A percentile compares a stretch with the other conserved stretches of the same genome.
phyloP scores from a whole-genome alignment of 805 yeast species.

The Yarrowia keelungensis region DNA sequence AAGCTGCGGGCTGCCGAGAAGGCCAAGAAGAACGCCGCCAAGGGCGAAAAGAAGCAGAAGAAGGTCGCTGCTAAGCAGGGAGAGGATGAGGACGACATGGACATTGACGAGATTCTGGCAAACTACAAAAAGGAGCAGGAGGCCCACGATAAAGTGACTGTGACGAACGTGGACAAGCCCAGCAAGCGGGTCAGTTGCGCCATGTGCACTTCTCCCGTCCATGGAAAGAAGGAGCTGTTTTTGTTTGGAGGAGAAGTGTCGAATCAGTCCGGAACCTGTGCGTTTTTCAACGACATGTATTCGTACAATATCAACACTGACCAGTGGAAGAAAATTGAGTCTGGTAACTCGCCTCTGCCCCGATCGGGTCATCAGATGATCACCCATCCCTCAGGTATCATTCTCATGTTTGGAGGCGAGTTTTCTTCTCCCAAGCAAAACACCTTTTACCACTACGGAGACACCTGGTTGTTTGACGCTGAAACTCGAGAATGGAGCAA shows the following conservation, averaged over 20 bases:
- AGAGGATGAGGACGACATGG: slow-evolving; percentile 83
- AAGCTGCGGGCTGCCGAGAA: slow-evolving; percentile 88
- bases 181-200: slow-evolving; percentile 74
- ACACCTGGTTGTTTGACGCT: slow-evolving; percentile 91
- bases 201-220: slow-evolving; percentile 74
- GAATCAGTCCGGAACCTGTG: slow-evolving; percentile 51
- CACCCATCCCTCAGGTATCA: slow-evolving; percentile 87
- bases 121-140: slow-evolving; percentile 82
- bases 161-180: slow-evolving; percentile 67
- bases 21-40: slow-evolving; percentile 73
- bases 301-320: slow-evolving; percentile 77
- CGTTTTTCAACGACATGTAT: slow-evolving; percentile 81
- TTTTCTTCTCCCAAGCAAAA: slow-evolving; percentile 95
- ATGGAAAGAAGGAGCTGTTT: slow-evolving; percentile 76
- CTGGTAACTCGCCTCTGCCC: slow-evolving; percentile 90
- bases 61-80: slow-evolving; percentile 76
- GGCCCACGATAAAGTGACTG: slow-evolving; percentile 71
- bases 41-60: slow-evolving; percentile 76
- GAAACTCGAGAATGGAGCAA: slow-evolving; percentile 89
- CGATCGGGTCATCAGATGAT: slow-evolving; percentile 94
- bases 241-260: slow-evolving; percentile 90
- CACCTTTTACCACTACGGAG: slow-evolving; percentile 95
- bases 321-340: slow-evolving; percentile 77
- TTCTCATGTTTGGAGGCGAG: slow-evolving; percentile 93
- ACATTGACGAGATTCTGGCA: slow-evolving; percentile 81